A percentile compares a stretch with the other conserved stretches of the same genome.
Conservation (phyloP, 768 basidiomycete species). For the Tricholoma furcatifolium region DNA sequence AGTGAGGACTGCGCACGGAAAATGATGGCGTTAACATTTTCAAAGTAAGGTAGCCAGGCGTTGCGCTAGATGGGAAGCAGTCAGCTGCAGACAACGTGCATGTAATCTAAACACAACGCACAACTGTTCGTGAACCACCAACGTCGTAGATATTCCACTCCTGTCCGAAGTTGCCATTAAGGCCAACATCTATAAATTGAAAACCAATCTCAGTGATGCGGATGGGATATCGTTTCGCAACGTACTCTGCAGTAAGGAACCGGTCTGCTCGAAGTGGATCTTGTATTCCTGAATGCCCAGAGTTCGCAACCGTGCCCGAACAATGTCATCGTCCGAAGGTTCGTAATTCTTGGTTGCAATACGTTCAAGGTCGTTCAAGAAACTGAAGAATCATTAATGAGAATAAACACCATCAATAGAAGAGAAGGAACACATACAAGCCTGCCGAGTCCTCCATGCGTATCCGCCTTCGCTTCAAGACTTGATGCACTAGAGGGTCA, state of each 20-base stretch:
- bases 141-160: conserved; percentile 75
- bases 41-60: conserved; percentile 74
- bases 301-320: conserved; percentile 67
- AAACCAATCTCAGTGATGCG: background rate
- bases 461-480: conserved; percentile 48
- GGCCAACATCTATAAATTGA: conserved; percentile 8
- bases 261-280: conserved; percentile 48
- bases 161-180: conserved; percentile 30
- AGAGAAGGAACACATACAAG: conserved; percentile 45
- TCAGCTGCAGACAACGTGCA: background rate
- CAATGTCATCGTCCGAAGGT: conserved; percentile 61
- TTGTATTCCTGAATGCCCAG: conserved; percentile 70
- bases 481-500: conserved; percentile 43
- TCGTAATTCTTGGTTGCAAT: conserved; percentile 55
- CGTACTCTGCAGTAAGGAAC: conserved; percentile 9
- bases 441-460: conserved; percentile 57
- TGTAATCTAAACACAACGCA: conserved; percentile 24
- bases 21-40: conserved; percentile 73
- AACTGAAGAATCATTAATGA: conserved; percentile 36
- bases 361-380: conserved; percentile 64
- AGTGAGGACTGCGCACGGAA: conserved; percentile 55
- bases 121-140: conserved; percentile 59
- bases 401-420: background rate
- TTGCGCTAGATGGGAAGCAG: conserved; percentile 43
- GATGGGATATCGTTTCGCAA: background rate